Percentiles rank a stretch among this genome's conserved stretches.
phyloP scores from a whole-genome alignment of 176 grass and related monocot species.

The Eragrostis curvula region DNA sequence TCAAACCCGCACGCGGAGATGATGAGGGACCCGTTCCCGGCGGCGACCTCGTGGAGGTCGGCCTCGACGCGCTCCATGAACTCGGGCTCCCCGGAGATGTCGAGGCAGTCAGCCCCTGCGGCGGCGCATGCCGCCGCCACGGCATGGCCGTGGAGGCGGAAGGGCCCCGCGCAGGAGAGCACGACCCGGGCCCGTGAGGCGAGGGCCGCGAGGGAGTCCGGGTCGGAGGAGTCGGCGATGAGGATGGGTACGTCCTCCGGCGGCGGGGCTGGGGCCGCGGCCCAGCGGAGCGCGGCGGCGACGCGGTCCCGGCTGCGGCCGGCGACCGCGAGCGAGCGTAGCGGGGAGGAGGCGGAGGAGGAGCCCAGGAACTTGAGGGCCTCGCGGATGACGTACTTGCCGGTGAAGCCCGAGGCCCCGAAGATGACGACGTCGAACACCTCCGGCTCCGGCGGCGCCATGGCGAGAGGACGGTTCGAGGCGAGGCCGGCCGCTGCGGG shows the following conservation, averaged over 20 bases:
- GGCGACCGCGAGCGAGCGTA: constrained; percentile 69
- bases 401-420: constrained; percentile 92
- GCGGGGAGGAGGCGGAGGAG: constrained; percentile 43
- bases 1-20: constrained; percentile 88
- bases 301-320: constrained; percentile 69
- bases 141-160: constrained; percentile 66
- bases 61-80: constrained; percentile 86
- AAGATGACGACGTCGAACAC: constrained; percentile 86
- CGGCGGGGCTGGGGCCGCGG: constrained; percentile 33
- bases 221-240: constrained; percentile 70
- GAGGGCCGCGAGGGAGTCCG: constrained; percentile 61
- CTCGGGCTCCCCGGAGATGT: constrained; percentile 88
- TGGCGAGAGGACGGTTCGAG: not conserved
- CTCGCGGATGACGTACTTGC: constrained; percentile 87
- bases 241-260: constrained; percentile 57
- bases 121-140: constrained; percentile 67
- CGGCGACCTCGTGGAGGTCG: constrained; percentile 62
- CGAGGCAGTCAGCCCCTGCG: constrained; percentile 74
- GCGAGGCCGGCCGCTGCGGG: not conserved
- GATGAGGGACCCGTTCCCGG: constrained; percentile 58
- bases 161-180: constrained; percentile 75
- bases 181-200: constrained; percentile 55
- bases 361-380: constrained; percentile 65
- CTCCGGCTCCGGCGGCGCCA: constrained; percentile 38
- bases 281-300: constrained; percentile 64